Evolutionary conservation across 768 basidiomycete genomes (phyloP).

Genomic region (Galerina sulciceps): DNA sequence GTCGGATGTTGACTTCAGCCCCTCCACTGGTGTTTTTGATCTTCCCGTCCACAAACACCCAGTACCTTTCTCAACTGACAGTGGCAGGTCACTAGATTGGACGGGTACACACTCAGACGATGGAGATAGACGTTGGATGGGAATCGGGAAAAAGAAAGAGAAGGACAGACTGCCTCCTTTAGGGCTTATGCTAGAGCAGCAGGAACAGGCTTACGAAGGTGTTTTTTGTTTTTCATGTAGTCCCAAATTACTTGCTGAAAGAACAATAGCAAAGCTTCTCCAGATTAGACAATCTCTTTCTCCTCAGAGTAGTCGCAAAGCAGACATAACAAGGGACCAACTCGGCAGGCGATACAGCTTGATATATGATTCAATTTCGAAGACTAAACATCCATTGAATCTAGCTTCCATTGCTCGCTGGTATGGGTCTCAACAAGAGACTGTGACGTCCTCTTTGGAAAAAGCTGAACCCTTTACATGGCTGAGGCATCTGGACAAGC

Average conservation of each 20-base stretch:
- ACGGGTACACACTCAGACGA: constrained; percentile 58
- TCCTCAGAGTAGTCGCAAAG: constrained; percentile 64
- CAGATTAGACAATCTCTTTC: constrained; percentile 54
- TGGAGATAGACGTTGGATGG: constrained; percentile 69
- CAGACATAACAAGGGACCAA: constrained; percentile 66
- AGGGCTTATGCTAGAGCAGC: constrained; percentile 56
- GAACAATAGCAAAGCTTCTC: constrained; percentile 55
- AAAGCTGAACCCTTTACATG: constrained; percentile 73
- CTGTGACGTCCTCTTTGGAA: constrained; percentile 58
- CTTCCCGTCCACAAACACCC: constrained; percentile 52
- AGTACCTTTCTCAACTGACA: constrained; percentile 69
- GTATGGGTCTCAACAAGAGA: constrained; percentile 55
- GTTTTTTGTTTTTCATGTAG: constrained; percentile 5
- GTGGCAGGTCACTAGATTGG: constrained; percentile 78
- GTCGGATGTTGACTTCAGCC: constrained; percentile 73
- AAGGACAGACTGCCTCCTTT: constrained; percentile 51
- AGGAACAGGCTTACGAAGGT: constrained; percentile 65
- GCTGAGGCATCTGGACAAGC: constrained; percentile 69
- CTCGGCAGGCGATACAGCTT: constrained; percentile 66
- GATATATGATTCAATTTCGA: constrained; percentile 44
- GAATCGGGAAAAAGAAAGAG: constrained; percentile 62
- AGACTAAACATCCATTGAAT: constrained; percentile 39
- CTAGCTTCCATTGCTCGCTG: constrained; percentile 59
- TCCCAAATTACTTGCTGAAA: neutral
- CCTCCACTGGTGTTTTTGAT: constrained; percentile 50